Base-by-base conservation (phyloP, 2,329 filamentous ascomycete species). In the Botryosphaeria agaves region DNA sequence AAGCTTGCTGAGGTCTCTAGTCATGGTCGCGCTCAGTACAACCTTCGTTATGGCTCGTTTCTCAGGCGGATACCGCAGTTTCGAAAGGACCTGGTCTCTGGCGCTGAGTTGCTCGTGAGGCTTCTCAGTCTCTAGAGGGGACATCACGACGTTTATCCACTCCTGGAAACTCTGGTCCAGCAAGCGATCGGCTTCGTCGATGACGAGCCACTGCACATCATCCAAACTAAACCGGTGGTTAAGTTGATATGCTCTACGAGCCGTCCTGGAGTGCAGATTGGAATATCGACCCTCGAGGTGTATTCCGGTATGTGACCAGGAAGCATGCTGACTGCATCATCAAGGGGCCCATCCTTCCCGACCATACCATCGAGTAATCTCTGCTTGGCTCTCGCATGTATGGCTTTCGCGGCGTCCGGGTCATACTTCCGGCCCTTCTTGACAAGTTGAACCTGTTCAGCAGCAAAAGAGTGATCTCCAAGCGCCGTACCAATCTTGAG, bases 121-220 rank as follows among this genome's bases (percentile, higher is more conserved):
- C 21, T 62, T 61, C 36, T 81, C 61, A 26, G 60, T 57, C 11
- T 74, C 68, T 46, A 70, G 40, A 2, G 60, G 59, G 14, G 52
- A 51, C 43, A 82, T 75, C 5, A 89, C 69, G 0, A 76, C 57
- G 24, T 74, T 70, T 3, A 91, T 62, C 85, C 85, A 94, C 44
- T 87, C 79, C 48, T 94, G 85, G 52, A 89, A 94, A 45, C 79
- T 85, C 50, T 95, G 82, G 26, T 85, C 78, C 5, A 95, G 66
- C 8, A 95, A 61, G 47, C 89, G 83, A 52, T 95, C 87, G 7
- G 87, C 89, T 55, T 95, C 87, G 44, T 95, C 87, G 27, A 94
- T 78, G 3, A 94, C 71, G 0, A 95, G 62, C 84, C 85, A 95
- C 36, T 80, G 71, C 4, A 94, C 62, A 46, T 79, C 66, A 33